These are phyloP conservation scores for Psidium friedrichsthalianum DNA, from an alignment of 345 rosid species.

Conservation along the genomic window DNA sequence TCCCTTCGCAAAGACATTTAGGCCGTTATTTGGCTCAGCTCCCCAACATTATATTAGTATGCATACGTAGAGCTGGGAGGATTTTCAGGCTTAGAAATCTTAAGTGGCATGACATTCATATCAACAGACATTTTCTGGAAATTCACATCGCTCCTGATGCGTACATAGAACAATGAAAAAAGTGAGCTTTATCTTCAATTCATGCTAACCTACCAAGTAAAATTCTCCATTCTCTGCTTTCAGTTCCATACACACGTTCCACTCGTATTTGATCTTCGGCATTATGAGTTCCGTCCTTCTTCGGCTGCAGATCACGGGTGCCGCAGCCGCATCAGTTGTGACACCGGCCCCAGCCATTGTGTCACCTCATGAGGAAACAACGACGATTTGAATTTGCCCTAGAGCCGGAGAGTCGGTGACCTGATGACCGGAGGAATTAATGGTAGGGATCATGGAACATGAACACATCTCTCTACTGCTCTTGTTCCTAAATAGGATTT, in stretches of 20 bases:
- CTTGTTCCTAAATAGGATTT: neutral
- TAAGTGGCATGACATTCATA: too few species aligned
- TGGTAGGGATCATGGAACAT: neutral
- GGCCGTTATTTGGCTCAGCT: too few species aligned
- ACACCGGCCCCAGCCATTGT: neutral
- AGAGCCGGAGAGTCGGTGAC: neutral
- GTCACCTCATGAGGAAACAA: neutral
- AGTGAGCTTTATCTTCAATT: neutral
- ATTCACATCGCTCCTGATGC: neutral
- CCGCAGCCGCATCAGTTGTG: neutral
- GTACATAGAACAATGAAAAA: neutral
- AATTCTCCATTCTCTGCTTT: neutral
- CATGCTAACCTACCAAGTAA: neutral
- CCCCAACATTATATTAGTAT: too few species aligned
- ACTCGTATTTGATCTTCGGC: too few species aligned
- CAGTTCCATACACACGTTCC: neutral
- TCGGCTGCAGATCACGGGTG: neutral
- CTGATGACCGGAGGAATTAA: neutral
- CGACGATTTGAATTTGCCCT: neutral
- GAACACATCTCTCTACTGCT: neutral
- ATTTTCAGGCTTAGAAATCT: too few species aligned
- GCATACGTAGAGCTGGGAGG: too few species aligned
- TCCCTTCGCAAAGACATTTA: too few species aligned
- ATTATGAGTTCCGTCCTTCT: neutral
- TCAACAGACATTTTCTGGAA: neutral